Evolutionary conservation across 2,329 filamentous ascomycete species (phyloP), one percentile per base, ranked within the genome.

Genomic region (Cryphonectria naterciae): DNA sequence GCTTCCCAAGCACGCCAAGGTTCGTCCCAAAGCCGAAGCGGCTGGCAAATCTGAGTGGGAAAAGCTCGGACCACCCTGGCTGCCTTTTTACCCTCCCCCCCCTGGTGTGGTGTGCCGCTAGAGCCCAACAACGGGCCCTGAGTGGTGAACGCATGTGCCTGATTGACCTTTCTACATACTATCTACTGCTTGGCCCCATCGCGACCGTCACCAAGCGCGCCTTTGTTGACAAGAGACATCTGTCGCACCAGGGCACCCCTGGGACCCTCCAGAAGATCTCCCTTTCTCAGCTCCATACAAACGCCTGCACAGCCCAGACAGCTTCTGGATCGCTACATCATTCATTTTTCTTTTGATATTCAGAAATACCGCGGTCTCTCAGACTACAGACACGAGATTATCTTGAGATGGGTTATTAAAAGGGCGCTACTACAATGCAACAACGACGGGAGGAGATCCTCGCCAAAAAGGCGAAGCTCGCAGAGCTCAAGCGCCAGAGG

Each of bases 391-490:
- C 39, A 28, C 54, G 28, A 25, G 49, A 58, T 70, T 28, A 46
- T 80, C 81, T 79, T 82, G 84, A 80, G 70, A 88, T 87, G 86
- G 83, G 84, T 81, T 63, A 58, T 78, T 81, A 49, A 77, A 78
- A 77, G 77, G 79, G 76, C 66, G 46, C 78, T 74, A 78, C 73
- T 81, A 83, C 78, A 75, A 91, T 92, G 86, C 89, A 92, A 83
- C 91, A 95, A 86, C 92, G 95, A 77, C 92, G 94, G 85, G 94
- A 97, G 85, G 96, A 99, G 85, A 97, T 99, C 76, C 86, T 96
- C 77, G 95, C 94, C 76, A 99, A 99, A 85, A 95, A 93, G 86
- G 95, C 95, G 74, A 98, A 96, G 86, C 93, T 99, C 77, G 95
- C 93, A 65, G 96, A 98, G 87, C 88, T 99, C 75, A 98, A 97